Evolutionary conservation across 345 rosid genomes (phyloP).

Genomic region (Hirschfeldia incana): DNA sequence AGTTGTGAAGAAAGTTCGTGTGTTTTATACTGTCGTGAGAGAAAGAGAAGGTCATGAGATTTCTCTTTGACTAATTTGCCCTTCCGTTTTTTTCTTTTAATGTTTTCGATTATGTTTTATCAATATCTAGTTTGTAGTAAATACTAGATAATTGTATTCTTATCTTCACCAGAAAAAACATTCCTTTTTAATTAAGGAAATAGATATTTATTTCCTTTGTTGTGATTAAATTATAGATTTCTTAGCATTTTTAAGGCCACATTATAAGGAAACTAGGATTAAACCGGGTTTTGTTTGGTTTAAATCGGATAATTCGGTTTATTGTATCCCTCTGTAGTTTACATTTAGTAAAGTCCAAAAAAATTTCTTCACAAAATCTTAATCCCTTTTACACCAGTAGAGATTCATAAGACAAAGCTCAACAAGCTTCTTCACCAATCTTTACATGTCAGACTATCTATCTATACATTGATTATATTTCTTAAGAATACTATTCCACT

Average conservation of each 20-base stretch:
- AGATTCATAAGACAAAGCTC: slow-evolving; percentile 20
- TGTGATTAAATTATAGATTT: background rate
- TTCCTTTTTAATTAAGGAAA: no score
- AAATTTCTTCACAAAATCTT: background rate
- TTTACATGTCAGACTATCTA: slow-evolving; percentile 71
- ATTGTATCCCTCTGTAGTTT: background rate
- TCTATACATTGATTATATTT: slow-evolving; percentile 24
- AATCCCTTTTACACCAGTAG: background rate
- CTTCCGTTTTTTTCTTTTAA: no score
- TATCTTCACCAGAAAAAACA: no score
- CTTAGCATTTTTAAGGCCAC: background rate
- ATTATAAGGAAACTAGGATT: background rate
- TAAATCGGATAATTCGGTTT: background rate
- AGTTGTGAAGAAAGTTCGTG: no score
- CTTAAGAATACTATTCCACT: background rate
- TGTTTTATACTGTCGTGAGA: no score
- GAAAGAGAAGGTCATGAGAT: no score
- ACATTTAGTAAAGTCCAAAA: background rate
- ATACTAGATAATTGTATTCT: no score
- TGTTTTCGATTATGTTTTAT: no score
- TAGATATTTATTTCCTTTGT: no score
- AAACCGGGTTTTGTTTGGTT: background rate
- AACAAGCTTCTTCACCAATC: slow-evolving; percentile 50
- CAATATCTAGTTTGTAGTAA: no score
- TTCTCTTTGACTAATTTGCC: no score